These are phyloP conservation scores for Blepharisma stoltei DNA, from an alignment of 73 alveolate species.

Conservation along the genomic window DNA sequence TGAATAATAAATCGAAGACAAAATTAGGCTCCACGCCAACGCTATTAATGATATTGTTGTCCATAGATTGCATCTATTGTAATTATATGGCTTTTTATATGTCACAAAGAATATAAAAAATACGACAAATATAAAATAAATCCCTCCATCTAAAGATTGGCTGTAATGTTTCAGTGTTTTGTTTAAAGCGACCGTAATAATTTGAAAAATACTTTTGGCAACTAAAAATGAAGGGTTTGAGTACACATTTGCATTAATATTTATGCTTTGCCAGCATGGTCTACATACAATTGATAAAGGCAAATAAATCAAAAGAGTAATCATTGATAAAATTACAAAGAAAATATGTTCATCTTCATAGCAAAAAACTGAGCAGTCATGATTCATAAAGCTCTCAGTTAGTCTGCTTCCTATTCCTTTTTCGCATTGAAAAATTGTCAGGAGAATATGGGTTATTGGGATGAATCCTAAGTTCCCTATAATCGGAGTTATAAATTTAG, in stretches of 20 bases:
- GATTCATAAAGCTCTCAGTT: not conserved
- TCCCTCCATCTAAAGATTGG: not conserved
- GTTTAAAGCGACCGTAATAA: too few relatives aligned
- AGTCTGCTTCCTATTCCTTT: not conserved
- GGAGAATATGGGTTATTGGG: not conserved
- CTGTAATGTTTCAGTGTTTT: too few relatives aligned
- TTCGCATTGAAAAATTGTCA: not conserved
- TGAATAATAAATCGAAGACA: too few relatives aligned
- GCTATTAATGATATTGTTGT: not conserved
- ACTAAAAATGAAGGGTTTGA: not conserved
- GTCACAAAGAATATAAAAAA: not conserved
- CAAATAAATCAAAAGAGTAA: not conserved
- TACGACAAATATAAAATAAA: not conserved
- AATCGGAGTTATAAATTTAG: not conserved
- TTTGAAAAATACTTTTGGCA: not conserved
- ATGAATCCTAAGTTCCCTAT: not conserved
- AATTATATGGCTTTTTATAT: conserved; percentile 6
- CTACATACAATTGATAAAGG: not conserved
- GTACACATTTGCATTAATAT: not conserved
- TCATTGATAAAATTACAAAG: not conserved
- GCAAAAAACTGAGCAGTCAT: not conserved
- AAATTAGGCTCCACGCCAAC: too few relatives aligned
- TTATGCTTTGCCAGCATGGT: not conserved
- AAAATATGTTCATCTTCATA: not conserved
- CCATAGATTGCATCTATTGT: conserved; percentile 5